A percentile compares a stretch with the other conserved stretches of the same genome.
These are phyloP conservation scores for Penicillium sclerotiorum DNA, from an alignment of 2,329 filamentous ascomycete genomes.

Conservation along the genomic window DNA sequence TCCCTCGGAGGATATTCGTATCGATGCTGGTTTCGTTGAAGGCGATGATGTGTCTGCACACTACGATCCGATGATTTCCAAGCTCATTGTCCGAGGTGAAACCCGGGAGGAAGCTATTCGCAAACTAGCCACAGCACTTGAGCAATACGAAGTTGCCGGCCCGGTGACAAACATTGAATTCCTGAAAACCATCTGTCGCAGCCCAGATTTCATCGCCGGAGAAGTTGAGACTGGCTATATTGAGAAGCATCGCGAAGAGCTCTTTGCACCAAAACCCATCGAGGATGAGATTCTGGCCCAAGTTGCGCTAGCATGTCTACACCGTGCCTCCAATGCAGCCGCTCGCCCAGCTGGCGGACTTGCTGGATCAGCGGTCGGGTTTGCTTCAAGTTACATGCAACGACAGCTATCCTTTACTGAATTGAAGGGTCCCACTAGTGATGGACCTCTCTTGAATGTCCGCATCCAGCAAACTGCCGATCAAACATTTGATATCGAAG, in stretches of 20 bases:
- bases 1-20: constrained; percentile 72
- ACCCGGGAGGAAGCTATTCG: constrained; percentile 79
- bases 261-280: constrained; percentile 68
- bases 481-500: constrained; percentile 52
- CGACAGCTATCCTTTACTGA: constrained; percentile 62
- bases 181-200: constrained; percentile 81
- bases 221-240: constrained; percentile 97
- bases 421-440: constrained; percentile 46
- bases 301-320: constrained; percentile 75
- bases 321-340: constrained; percentile 45
- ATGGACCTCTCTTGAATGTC: constrained; percentile 47
- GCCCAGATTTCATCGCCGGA: constrained; percentile 78
- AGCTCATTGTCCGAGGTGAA: constrained; percentile 85
- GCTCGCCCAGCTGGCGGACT: constrained; percentile 28
- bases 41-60: constrained; percentile 92
- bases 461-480: constrained; percentile 55
- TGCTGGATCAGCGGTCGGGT: constrained; percentile 52
- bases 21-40: constrained; percentile 89
- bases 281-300: constrained; percentile 79
- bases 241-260: constrained; percentile 76
- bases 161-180: constrained; percentile 97
- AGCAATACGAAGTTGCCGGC: constrained; percentile 89
- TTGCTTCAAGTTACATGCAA: constrained; percentile 65
- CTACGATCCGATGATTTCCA: constrained; percentile 99
- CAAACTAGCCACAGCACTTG: constrained; percentile 77